Evolutionary conservation across 768 basidiomycete species (phyloP), one percentile per base, ranked within the genome.

Genomic region (Rhodotorula diobovata): DNA sequence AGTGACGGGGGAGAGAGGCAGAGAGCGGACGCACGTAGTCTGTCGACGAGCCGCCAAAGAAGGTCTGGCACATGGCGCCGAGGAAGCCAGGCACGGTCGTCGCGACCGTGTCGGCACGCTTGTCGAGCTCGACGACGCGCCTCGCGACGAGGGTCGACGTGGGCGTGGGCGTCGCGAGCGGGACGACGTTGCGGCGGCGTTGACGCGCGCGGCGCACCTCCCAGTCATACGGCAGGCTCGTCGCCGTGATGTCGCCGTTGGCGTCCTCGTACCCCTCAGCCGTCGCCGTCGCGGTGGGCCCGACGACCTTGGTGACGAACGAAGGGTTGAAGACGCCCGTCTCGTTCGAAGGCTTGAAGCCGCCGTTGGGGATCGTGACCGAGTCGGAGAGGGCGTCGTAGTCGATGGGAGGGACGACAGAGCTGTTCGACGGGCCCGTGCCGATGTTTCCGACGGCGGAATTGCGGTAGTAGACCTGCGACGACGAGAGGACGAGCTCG

Each of bases 391-490:
- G 37, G 11, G 62, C 25, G 58, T 72, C 75, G 67, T 76, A 72
- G 59, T 76, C 71, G 61, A 72, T 70, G 28, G 70, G 63, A 34
- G 28, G 55, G 21, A 21, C 28, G 25, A 67, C 59, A 23, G 61
- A 53, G 50, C 10, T 15, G 46, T 55, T 61, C 4, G 56, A 21
- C 14, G 37, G 65, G 25, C 39, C 59, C 20, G 51, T 32, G 25
- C 35, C 21, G 58, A 45, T 45, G 11, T 30, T 28, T 7, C 63
- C 58, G 23, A 39, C 43, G 2, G 46, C 66, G 10, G 73, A 63
- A 61, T 78, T 78, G 48, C 77, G 73, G 69, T 76, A 77, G 70
- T 74, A 74, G 50, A 77, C 74, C 25, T 46, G 20, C 53, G 69
- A 60, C 10, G 74, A 71, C 56, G 69, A 66, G 34, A 78, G 63